These are phyloP conservation scores for Aureobasidium leucospermi DNA, from an alignment of 2,329 filamentous ascomycete species.

Conservation along the genomic window DNA sequence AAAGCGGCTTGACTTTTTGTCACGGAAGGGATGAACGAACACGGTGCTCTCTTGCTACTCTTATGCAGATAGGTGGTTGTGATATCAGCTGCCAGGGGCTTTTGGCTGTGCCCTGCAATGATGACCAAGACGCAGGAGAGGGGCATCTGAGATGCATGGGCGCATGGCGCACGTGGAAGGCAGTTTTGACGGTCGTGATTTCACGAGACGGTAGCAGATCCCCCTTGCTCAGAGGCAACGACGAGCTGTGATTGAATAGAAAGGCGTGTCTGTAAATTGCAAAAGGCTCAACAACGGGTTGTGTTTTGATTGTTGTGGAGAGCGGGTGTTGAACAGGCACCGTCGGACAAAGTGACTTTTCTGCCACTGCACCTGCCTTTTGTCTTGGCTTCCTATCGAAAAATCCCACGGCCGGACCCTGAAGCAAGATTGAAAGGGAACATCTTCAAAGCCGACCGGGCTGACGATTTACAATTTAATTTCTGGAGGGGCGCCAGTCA, in stretches of 20 bases:
- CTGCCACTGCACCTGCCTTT: too few species aligned
- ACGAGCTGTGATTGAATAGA: background rate
- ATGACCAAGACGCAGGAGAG: background rate
- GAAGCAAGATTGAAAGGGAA: background rate
- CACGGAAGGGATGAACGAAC: too few species aligned
- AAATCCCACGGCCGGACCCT: conserved; percentile 7
- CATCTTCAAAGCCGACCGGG: background rate
- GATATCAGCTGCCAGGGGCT: too few species aligned
- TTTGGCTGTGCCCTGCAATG: too few species aligned
- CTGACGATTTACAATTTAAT: background rate
- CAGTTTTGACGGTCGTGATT: background rate
- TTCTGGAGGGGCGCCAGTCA: conserved; percentile 4
- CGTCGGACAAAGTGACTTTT: background rate
- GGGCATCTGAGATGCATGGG: background rate
- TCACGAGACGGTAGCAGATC: background rate
- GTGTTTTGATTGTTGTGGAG: background rate
- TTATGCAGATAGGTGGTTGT: too few species aligned
- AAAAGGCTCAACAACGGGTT: background rate
- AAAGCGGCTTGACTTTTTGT: too few species aligned
- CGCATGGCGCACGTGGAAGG: background rate
- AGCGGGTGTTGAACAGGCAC: background rate
- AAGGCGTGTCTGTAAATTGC: background rate
- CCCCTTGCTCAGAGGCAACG: background rate
- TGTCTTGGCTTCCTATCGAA: conserved; percentile 1
- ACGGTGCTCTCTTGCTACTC: too few species aligned